These are phyloP conservation scores for Solanum chacoense DNA, from an alignment of 305 asterid species.

Conservation along the genomic window DNA sequence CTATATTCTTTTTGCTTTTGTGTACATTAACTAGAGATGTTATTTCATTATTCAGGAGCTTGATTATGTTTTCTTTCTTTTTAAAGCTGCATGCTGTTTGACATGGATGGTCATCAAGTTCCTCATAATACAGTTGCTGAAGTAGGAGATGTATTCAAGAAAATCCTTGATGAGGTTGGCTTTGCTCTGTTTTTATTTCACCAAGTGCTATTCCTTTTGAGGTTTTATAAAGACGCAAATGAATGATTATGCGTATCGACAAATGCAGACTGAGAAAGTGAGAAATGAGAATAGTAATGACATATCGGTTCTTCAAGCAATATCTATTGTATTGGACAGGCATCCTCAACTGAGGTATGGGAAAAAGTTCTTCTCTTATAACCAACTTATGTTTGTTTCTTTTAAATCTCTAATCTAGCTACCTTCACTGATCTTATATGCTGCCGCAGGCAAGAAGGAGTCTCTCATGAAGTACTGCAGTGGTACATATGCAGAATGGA, in stretches of 20 bases:
- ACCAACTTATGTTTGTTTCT: background rate
- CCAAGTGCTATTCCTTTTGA: background rate
- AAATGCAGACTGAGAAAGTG: slow-evolving; percentile 67
- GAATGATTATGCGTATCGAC: background rate
- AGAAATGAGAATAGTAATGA: slow-evolving; percentile 57
- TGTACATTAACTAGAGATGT: background rate
- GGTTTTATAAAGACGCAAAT: background rate
- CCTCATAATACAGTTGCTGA: slow-evolving; percentile 58
- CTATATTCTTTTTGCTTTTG: background rate
- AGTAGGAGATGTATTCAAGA: slow-evolving; percentile 77
- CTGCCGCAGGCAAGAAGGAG: slow-evolving; percentile 59
- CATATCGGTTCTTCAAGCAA: slow-evolving; percentile 78
- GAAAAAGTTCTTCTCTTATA: background rate
- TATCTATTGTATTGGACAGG: slow-evolving; percentile 58
- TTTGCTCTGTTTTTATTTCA: background rate
- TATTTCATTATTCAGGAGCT: background rate
- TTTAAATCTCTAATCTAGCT: slow-evolving; percentile 7
- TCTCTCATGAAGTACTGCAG: slow-evolving; percentile 77
- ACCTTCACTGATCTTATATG: background rate
- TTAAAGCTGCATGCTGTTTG: slow-evolving; percentile 77
- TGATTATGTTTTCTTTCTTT: slow-evolving; percentile 2
- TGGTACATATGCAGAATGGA: slow-evolving; percentile 98
- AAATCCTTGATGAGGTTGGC: slow-evolving; percentile 74
- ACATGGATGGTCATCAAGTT: slow-evolving; percentile 68
- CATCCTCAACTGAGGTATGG: slow-evolving; percentile 71